These are phyloP conservation scores for Candolleomyces aberdarensis DNA, from an alignment of 768 basidiomycete genomes.

Conservation along the genomic window DNA sequence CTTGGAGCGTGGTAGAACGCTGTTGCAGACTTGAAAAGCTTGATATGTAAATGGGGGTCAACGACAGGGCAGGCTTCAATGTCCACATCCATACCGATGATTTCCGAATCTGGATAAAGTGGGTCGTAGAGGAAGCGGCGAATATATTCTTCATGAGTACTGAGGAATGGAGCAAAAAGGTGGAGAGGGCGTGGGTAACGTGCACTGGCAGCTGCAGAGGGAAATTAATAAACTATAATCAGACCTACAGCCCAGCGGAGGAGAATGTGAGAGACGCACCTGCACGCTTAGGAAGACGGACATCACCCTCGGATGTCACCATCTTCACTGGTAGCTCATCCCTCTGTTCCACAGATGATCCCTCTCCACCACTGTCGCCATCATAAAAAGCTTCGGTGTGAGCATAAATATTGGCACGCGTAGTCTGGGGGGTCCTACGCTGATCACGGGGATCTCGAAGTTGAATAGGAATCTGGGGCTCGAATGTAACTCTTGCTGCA, in stretches of 20 bases:
- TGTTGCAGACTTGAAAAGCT: conserved; percentile 2
- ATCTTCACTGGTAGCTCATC: background rate
- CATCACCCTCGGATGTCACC: background rate
- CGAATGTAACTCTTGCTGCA: background rate
- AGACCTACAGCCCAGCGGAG: background rate
- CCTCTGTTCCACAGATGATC: too few species aligned
- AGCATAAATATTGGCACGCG: background rate
- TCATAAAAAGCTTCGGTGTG: background rate
- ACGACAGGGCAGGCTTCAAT: background rate
- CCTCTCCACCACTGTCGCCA: background rate
- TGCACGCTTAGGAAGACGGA: background rate
- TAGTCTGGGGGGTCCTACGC: background rate
- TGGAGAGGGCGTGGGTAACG: background rate
- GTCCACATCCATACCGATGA: background rate
- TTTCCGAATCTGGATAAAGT: background rate
- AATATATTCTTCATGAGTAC: background rate
- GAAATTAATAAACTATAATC: background rate
- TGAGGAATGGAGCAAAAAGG: background rate
- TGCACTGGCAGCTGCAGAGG: too few species aligned
- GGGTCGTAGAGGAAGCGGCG: background rate
- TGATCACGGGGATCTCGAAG: background rate
- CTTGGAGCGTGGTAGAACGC: conserved; percentile 12
- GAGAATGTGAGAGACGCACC: background rate
- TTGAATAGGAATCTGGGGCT: background rate
- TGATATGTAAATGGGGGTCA: background rate